phyloP scores from a whole-genome alignment of 305 asterid species.

The Plantago rigida region DNA sequence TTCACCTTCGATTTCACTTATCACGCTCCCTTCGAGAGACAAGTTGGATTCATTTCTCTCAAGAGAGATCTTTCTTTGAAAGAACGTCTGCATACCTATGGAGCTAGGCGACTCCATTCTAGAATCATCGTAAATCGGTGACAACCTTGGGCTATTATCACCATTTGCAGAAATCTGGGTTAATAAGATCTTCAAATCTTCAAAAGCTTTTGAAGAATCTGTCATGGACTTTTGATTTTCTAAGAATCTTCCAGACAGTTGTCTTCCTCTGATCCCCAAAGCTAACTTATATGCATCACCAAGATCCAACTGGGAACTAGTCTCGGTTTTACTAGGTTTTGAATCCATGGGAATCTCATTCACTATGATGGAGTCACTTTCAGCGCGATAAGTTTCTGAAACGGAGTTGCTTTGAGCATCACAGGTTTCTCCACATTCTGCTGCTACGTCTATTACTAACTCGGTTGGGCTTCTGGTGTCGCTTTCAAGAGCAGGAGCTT shows the following conservation, averaged over 20 bases:
- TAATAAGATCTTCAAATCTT: constrained; percentile 63
- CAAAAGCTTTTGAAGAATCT: constrained; percentile 58
- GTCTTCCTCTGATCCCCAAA: constrained; percentile 53
- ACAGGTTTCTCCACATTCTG: constrained; percentile 19
- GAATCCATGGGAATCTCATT: constrained; percentile 33
- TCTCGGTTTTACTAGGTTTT: constrained; percentile 34
- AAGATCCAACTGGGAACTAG: constrained; percentile 44
- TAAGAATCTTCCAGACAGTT: constrained; percentile 63
- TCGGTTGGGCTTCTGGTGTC: constrained; percentile 24
- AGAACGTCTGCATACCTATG: constrained; percentile 39
- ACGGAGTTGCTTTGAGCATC: constrained; percentile 18
- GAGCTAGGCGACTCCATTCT: constrained; percentile 38
- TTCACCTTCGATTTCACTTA: constrained; percentile 76
- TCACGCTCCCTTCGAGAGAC: constrained; percentile 57
- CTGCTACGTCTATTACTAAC: constrained; percentile 20
- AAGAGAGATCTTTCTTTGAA: constrained; percentile 61
- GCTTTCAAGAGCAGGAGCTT: constrained; percentile 29
- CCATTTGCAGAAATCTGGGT: constrained; percentile 62
- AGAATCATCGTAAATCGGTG: constrained; percentile 48
- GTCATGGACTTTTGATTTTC: constrained; percentile 69
- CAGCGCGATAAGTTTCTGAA: constrained; percentile 25
- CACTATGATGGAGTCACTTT: constrained; percentile 24
- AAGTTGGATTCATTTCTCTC: constrained; percentile 75
- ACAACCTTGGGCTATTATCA: constrained; percentile 55
- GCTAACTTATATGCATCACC: constrained; percentile 79